Base-by-base conservation (phyloP, 2,329 filamentous ascomycete genomes). In the Polytolypa hystricis region DNA sequence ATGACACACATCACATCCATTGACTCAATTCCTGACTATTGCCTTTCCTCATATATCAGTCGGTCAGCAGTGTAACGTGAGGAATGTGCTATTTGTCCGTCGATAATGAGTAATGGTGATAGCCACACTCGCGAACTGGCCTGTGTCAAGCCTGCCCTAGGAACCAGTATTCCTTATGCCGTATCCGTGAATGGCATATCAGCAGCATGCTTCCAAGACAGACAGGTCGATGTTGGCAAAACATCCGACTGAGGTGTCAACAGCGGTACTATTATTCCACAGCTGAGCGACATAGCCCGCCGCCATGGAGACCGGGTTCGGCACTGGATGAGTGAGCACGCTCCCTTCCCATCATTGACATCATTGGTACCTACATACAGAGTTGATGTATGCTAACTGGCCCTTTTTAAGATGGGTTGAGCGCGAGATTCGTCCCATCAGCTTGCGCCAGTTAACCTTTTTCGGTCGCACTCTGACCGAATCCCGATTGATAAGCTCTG, bases 391-490 rank as follows among this genome's bases (percentile, higher is more conserved):
- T 28, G 14, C 28, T 12, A 21, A 30, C 31, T 10, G 14, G 12
- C 17, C 10, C 30, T 3, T 9, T 29, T 36, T 15, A 49, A 93
- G 86, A 69, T 96, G 87, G 86, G 89, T 95, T 35, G 80, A 83
- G 45, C 84, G 81, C 52, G 85, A 94, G 57, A 87, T 87, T 33
- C 76, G 86, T 35, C 91, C 91, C n/a, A 95, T 98, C 56, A 94
- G 85, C 64, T 67, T 98, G 51, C 82, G 91, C 40, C 91, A 96
- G 63, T 74, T 98, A 52, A 96, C 93, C 65, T 93, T 96, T 52
- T 98, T 96, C 61, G 91, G 91, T 19, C 81, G 91, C 32, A 93
- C 87, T 15, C 66, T 98, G 55, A 95, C 87, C 32, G 87, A 96
- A 62, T 72, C 78, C 35, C 80, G 93, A 40, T 71, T 98, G 43